phyloP scores from a whole-genome alignment of 2,329 filamentous ascomycete genomes.

The Macrophomina tecta region DNA sequence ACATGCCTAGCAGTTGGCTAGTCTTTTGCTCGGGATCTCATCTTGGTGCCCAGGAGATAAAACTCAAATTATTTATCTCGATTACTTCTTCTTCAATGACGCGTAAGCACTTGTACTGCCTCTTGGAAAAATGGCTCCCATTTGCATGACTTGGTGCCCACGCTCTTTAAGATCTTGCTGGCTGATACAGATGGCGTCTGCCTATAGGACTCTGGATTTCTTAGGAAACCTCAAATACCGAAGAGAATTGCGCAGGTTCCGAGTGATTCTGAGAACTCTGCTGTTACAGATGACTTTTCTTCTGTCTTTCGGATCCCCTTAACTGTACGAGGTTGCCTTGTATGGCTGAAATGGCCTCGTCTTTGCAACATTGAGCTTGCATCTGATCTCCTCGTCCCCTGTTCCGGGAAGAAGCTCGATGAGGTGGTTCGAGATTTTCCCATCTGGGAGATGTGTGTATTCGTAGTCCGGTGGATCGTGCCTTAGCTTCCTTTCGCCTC shows the following conservation, averaged over 20 bases:
- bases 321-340: not conserved
- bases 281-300: not conserved
- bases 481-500: not conserved
- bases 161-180: not conserved
- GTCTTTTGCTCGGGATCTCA: not conserved
- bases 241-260: not conserved
- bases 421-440: not conserved
- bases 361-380: not conserved
- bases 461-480: not conserved
- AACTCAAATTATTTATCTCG: not conserved
- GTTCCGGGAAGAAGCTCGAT: not conserved
- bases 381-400: not conserved
- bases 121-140: not conserved
- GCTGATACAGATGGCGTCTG: not conserved
- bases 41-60: not conserved
- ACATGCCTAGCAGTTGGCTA: not conserved
- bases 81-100: not conserved
- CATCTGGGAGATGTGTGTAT: not conserved
- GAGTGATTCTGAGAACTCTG: not conserved
- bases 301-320: not conserved
- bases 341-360: not conserved
- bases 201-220: not conserved
- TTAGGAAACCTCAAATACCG: not conserved
- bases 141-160: slow-evolving; percentile 1
- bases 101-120: not conserved